Evolutionary conservation across 148 eudicot genomes (phyloP).

Genomic region (Rhododendron simsii): DNA sequence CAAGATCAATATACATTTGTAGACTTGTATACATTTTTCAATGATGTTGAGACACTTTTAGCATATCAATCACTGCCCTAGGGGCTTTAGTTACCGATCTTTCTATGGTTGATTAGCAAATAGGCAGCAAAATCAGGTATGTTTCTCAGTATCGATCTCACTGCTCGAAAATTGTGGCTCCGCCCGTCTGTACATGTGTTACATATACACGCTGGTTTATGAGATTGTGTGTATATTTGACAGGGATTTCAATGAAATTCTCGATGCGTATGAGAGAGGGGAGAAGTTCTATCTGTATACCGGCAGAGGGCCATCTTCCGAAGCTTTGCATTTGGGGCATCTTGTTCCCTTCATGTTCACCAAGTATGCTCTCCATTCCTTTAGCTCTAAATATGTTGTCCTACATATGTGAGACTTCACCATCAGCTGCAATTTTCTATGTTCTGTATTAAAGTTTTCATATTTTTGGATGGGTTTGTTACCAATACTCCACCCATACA

Average conservation of each 20-base stretch:
- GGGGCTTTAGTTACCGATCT: neutral
- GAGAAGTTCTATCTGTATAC: constrained; percentile 88
- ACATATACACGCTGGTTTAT: neutral
- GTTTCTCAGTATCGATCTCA: neutral
- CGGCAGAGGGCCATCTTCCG: constrained; percentile 94
- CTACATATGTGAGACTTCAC: neutral
- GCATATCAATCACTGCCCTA: neutral
- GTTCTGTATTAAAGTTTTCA: neutral
- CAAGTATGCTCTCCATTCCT: constrained; percentile 42
- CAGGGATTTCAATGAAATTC: constrained; percentile 67
- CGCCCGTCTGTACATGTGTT: neutral
- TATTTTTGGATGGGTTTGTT: neutral
- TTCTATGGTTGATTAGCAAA: neutral
- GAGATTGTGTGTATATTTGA: neutral
- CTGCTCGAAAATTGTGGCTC: neutral
- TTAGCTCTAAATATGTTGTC: neutral
- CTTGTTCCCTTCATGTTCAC: constrained; percentile 95
- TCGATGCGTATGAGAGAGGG: constrained; percentile 84
- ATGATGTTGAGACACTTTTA: neutral
- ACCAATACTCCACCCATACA: neutral
- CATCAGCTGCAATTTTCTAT: neutral
- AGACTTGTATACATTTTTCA: neutral
- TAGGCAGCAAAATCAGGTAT: neutral
- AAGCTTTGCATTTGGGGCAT: constrained; percentile 94
- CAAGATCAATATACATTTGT: neutral